Base-by-base conservation (phyloP, 2,329 filamentous ascomycete genomes). In the Neopestalotiopsis clavispora region DNA sequence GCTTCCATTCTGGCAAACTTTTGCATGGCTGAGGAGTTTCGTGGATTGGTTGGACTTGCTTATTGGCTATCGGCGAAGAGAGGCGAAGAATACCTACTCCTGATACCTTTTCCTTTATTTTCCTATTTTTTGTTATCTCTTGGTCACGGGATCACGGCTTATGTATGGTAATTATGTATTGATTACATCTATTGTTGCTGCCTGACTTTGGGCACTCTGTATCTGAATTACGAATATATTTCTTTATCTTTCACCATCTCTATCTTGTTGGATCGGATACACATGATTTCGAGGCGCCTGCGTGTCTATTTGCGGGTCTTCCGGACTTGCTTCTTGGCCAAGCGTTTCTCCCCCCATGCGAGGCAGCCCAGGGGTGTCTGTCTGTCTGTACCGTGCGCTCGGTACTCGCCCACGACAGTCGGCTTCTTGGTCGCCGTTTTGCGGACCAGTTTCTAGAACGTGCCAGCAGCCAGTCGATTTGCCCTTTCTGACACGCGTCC, bases 151-250 rank as follows among this genome's bases (percentile, higher is more conserved):
- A 52, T 52, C 45, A 52, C 45, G 45, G 45, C 45, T 52, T 52
- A 38, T 52, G 45, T 52, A 52, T 52, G 45, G 45, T 52, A 52
- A 52, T 52, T 52, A 52, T 52, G 45, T 52, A 52, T 20, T 52
- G 45, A 52, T 52, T 52, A 52, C 45, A 52, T 52, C 45, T 52
- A 52, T 52, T 52, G 45, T 52, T 52, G 45, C 45, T 52, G 20
- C 7, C 20, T 52, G 45, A 17, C n/a, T 52, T 52, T 17, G 45
- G 45, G 45, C 45, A 52, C n/a, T 52, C n/a, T 52, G 45, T 52
- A 52, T 52, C 10, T 52, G 45, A 52, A 52, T 52, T 52, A 52
- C 6, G 45, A 52, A 52, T 52, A 52, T 52, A 52, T 52, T 17
- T 52, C 45, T 52, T 52, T 52, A 9, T n/a, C 20, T 6, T 52